Percentiles rank a stretch among this genome's conserved stretches.
phyloP scores from a whole-genome alignment of 108 stramenopile genomes.

The Aurantiochytrium sp. region DNA sequence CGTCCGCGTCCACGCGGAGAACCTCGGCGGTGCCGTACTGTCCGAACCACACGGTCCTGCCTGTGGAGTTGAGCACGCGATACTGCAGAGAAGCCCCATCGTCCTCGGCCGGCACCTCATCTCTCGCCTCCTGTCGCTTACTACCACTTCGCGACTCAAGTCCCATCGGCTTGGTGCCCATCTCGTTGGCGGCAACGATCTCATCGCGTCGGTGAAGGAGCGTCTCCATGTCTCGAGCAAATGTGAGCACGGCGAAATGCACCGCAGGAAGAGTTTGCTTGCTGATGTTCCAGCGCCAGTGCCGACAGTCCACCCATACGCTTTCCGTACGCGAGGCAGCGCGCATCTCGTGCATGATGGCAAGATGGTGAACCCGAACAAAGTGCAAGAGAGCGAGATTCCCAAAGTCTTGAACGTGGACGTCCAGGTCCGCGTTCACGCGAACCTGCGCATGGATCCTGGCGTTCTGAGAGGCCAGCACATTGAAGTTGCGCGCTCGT shows the following conservation, averaged over 20 bases:
- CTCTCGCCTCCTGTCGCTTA: too few relatives aligned
- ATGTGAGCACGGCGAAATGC: background rate
- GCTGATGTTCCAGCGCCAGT: conserved; percentile 5
- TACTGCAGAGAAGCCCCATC: background rate
- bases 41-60: background rate
- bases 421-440: background rate
- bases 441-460: background rate
- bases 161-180: too few relatives aligned
- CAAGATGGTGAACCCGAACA: background rate
- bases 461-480: background rate
- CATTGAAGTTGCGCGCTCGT: background rate
- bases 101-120: too few relatives aligned
- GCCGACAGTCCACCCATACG: background rate
- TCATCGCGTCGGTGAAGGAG: background rate
- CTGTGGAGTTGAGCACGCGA: background rate
- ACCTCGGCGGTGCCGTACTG: conserved; percentile 27
- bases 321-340: background rate
- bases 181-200: too few relatives aligned
- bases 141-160: too few relatives aligned
- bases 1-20: background rate
- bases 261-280: background rate
- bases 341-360: background rate
- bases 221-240: conserved; percentile 1
- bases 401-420: conserved; percentile 18
- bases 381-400: background rate